Conservation (phyloP, 2,329 filamentous ascomycete species). For the Apiospora saccharicola region DNA sequence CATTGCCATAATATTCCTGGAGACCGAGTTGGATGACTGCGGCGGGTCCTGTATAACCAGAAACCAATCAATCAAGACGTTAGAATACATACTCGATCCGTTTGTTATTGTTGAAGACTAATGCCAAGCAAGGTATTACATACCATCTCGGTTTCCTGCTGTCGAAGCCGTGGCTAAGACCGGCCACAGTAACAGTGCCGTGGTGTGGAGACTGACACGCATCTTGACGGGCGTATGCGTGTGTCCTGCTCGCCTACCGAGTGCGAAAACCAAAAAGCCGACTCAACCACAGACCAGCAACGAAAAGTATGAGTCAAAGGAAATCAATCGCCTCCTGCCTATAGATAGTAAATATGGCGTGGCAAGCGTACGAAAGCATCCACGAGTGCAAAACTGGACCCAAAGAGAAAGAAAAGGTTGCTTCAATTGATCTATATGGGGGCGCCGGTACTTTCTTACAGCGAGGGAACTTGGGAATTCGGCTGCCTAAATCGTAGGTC, state of each 20-base stretch:
- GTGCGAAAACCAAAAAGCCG: not conserved
- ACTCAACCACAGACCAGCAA: not conserved
- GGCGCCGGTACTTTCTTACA: constrained; percentile 4
- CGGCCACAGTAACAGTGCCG: not conserved
- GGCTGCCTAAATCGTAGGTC: constrained; percentile 13
- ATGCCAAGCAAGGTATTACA: not conserved
- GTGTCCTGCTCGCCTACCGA: not conserved
- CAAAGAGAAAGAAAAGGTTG: not conserved
- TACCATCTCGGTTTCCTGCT: not conserved
- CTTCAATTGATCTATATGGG: not conserved
- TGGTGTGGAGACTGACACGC: constrained; percentile 14
- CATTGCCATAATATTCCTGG: constrained; percentile 30
- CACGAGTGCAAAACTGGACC: constrained; percentile 12
- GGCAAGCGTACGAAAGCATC: constrained; percentile 17
- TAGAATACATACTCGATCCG: constrained; percentile 28
- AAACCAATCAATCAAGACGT: constrained; percentile 27
- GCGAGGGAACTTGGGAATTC: not conserved
- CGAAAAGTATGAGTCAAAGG: constrained; percentile 4
- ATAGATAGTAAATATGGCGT: not conserved
- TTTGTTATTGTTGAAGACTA: constrained; percentile 29
- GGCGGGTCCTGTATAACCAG: constrained; percentile 23
- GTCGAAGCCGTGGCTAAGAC: not conserved
- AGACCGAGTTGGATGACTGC: constrained; percentile 40
- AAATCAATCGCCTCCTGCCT: constrained; percentile 16
- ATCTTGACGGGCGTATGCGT: not conserved